Evolutionary conservation across 371 early-diverging fungal species (phyloP), one percentile per base, ranked within the genome.

Genomic region (Rhizopus delemar): DNA sequence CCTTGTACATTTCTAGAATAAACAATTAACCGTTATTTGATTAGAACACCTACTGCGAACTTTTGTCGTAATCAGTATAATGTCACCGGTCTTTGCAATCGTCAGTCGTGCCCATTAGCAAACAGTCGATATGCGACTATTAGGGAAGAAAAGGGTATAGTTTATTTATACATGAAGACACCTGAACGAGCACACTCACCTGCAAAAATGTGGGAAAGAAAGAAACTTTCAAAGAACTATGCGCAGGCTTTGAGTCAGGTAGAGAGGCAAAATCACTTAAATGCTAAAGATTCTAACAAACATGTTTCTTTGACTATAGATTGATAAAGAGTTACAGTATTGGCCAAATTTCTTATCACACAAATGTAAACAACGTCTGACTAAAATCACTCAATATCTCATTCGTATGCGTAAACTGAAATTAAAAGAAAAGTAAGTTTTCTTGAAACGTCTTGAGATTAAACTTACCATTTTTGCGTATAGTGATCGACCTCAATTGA

Each of bases 51-150:
- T 29, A 88, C 87, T 33, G 91, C 90, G 53, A 89, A 85, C 71
- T 94, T 99, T 62, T 99, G 99, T 82, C 91, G 96, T 67, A 98
- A 99, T 72, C 92, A 92, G 71, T 94, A 98, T 83, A 99, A 99
- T 78, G 92, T 98, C 8, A 96, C 99, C 6, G 99, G 99, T 46
- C 85, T 98, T 28, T 99, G 99, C 85, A 93, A 91, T 78, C 86
- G 95, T 41, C 91, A 90, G 67, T 93, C 95, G 7, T 99, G 99
- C 75, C 99, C 99, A 12, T 82, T 99, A 63, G 97, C 99, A 52
- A 99, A 99, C 82, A 88, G 90, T 54, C 87, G 92, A 66, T 99
- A 99, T 77, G 99, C 99, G n/a, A 99, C 99, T 5, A 89, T 99
- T 41, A 90, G 97, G 66, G 98, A 97, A 69, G 77, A 83, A 41